Evolutionary conservation across 306 rosid species (phyloP).

Genomic region (Rosa multiflora): DNA sequence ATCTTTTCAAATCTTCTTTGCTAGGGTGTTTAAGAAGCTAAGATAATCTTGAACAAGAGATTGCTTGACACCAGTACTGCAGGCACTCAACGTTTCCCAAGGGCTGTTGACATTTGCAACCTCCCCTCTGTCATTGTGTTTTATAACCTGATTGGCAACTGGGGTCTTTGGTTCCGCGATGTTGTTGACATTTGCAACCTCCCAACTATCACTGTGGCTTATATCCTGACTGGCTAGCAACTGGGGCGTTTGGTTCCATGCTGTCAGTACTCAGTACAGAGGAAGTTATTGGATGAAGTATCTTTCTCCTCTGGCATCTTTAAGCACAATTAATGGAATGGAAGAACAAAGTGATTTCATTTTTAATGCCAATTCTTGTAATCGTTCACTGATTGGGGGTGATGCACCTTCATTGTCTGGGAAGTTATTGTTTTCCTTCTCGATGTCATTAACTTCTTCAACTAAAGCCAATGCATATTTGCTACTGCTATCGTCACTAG

Average conservation of each 20-base stretch:
- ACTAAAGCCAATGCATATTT: constrained; percentile 19
- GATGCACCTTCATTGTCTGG: constrained; percentile 37
- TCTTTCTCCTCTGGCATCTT: constrained; percentile 30
- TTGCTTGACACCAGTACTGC: constrained; percentile 59
- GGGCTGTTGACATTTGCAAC: constrained; percentile 39
- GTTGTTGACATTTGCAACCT: constrained; percentile 25
- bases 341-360: constrained; percentile 41
- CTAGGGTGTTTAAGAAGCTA: constrained; percentile 57
- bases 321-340: constrained; percentile 30
- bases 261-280: constrained; percentile 32
- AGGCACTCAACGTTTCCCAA: constrained; percentile 55
- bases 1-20: constrained; percentile 71
- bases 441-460: constrained; percentile 37
- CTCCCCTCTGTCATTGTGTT: too few species aligned
- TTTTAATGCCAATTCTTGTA: constrained; percentile 57
- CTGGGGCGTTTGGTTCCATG: constrained; percentile 68
- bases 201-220: constrained; percentile 30
- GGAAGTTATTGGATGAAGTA: constrained; percentile 29
- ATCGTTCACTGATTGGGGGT: constrained; percentile 72
- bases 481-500: constrained; percentile 15
- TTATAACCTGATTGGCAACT: too few species aligned
- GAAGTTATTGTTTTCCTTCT: constrained; percentile 41
- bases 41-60: constrained; percentile 59
- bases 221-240: constrained; percentile 8
- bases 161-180: too few species aligned